Evolutionary conservation across 2,329 filamentous ascomycete genomes (phyloP), one percentile per base, ranked within the genome.

Genomic region (Pseudocercospora fuligena): DNA sequence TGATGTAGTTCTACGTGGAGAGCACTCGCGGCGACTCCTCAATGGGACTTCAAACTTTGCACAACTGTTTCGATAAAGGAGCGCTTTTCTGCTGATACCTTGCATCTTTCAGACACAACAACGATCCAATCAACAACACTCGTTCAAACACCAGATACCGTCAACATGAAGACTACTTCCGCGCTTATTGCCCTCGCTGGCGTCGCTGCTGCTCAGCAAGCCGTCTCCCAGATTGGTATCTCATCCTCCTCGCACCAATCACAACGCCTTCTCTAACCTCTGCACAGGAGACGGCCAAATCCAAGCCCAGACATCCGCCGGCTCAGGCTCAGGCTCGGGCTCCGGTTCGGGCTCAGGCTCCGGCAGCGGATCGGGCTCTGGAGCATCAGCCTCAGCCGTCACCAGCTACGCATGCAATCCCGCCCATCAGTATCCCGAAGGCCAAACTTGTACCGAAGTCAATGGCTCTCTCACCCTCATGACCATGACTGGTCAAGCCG

Each of bases 151-250:
- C 9, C 9, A 8, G 5, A 6, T 5, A 4, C 14, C 23, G 29
- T 40, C 40, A 46, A 61, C 2, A 65, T 65, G 64, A 66, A 66
- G 59, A 56, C 59, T 19, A 56, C 59, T 33, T 51, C 59, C 19
- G 23, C 31, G 2, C 43, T 66, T 40, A 21, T 58, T 27, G 59
- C 59, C 25, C 36, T 66, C 47, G 51, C 40, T n/a, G 40, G 59
- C 59, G 36, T 54, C 27, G 64, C 51, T 54, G 64, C 47, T 29
- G 64, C 64, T 21, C 64, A 66, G 33, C 63, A 65, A 31, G 31
- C 21, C 14, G 64, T 66, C 25, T 31, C 59, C 14, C 64, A 66
- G 40, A 66, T 66, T 33, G 49, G 64, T 65, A 53, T 29, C 11
- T 16, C 11, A 6, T 14, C 14, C n/a, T 23, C 8, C 19, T 8